Base-by-base conservation (phyloP, 202 grass and related monocot species). In the Hordeum pubiflorum region DNA sequence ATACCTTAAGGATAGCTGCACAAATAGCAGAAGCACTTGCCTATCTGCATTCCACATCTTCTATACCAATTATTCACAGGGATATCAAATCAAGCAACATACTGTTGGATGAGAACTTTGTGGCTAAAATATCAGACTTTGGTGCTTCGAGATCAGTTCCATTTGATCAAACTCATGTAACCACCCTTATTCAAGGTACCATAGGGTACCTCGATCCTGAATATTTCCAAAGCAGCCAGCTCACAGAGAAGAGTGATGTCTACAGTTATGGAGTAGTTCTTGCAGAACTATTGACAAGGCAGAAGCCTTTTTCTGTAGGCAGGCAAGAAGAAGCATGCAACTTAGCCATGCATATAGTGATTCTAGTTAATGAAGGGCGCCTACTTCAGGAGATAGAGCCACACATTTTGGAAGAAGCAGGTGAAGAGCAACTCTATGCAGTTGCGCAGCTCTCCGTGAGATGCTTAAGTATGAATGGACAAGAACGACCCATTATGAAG, bases 31-130 rank as follows among this genome's bases (percentile, higher is more conserved):
- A 70, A 22, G 88, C 75, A 70, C 80, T 90, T 8, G 75, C 75
- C 54, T 64, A 90, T 71, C 34, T 90, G 22, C 88, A 90, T 27
- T 86, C 80, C 12, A 62, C 62, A 4, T 41, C 83, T 58, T 64
- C 84, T 58, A 15, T 31, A 39, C 84, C 88, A 20, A 86, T 90
- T 41, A 90, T 90, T 80, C 83, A 89, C 21, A 79, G 84, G 36
- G 86, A 92, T 52, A 86, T 92, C 73, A 92, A 92, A 61, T 89
- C 90, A 77, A 81, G 79, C 58, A 92, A 89, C 57, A 89, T 92
- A 76, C 18, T 92, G 7, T 15, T 92, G 59, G 90, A 92, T 37
- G 83, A 63, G 57, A 92, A 87, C 11, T 92, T 84, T 0, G 74
- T 86, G 7, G 87, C 87, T 32, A 92, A 92, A 83, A 79, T 92